Conservation (phyloP, 2,329 filamentous ascomycete species). For the Fusarium domesticum region DNA sequence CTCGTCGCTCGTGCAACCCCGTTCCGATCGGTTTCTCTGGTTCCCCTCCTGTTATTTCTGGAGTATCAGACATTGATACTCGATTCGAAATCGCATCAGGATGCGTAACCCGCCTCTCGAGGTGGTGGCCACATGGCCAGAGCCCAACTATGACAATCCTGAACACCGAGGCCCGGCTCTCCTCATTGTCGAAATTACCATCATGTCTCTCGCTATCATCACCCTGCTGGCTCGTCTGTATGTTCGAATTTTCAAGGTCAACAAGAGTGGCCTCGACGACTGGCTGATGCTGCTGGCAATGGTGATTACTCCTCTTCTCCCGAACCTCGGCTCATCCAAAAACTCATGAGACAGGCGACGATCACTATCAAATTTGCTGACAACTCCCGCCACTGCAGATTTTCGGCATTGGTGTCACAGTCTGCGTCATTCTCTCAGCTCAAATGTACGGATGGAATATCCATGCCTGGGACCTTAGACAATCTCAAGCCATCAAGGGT, state of each 20-base stretch:
- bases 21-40: conserved; percentile 35
- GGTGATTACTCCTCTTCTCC: conserved; percentile 24
- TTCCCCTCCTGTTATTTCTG: conserved; percentile 6
- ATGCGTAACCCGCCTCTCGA: conserved; percentile 39
- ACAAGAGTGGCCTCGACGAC: conserved; percentile 38
- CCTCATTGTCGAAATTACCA: conserved; percentile 37
- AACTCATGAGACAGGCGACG: conserved; percentile 9
- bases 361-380: conserved; percentile 11
- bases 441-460: conserved; percentile 38
- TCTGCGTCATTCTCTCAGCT: conserved; percentile 36
- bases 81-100: conserved; percentile 7
- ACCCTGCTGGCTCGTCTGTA: conserved; percentile 38
- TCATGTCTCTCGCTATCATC: conserved; percentile 35
- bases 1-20: conserved; percentile 11
- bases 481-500: conserved; percentile 28
- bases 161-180: conserved; percentile 37
- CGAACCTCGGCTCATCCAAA: conserved; percentile 8
- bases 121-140: conserved; percentile 38
- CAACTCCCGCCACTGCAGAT: conserved; percentile 21
- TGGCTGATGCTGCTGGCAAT: conserved; percentile 41
- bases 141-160: conserved; percentile 38
- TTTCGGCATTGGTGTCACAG: conserved; percentile 34
- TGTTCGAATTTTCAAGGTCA: conserved; percentile 35
- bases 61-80: conserved; percentile 3
- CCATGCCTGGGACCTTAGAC: conserved; percentile 38